phyloP scores from a whole-genome alignment of 768 basidiomycete genomes.

The Cystofilobasidium capitatum region DNA sequence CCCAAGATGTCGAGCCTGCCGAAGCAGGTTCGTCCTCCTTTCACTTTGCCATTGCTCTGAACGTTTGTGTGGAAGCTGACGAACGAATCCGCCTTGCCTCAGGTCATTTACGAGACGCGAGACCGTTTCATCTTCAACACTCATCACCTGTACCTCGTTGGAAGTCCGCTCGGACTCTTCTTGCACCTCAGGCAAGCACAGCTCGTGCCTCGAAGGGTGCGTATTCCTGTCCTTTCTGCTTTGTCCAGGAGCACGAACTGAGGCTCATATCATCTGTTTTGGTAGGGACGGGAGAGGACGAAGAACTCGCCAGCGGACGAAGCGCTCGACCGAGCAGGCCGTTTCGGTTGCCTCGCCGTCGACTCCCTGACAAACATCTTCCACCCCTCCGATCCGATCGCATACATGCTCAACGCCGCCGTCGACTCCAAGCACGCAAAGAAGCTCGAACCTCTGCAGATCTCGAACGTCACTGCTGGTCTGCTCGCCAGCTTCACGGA shows the following conservation, averaged over 20 bases:
- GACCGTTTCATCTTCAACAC: slow-evolving; percentile 36
- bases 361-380: slow-evolving; percentile 41
- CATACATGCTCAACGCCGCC: slow-evolving; percentile 43
- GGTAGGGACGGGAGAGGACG: slow-evolving; percentile 22
- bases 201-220: slow-evolving; percentile 42
- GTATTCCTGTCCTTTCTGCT: not conserved
- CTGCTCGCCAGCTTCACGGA: slow-evolving; percentile 40
- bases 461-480: slow-evolving; percentile 37
- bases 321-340: slow-evolving; percentile 43
- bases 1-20: slow-evolving; percentile 39
- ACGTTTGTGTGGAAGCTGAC: no score
- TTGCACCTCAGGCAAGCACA: slow-evolving; percentile 44
- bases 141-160: slow-evolving; percentile 41
- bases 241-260: no score
- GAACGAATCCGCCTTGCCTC: slow-evolving; percentile 32
- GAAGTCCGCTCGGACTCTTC: slow-evolving; percentile 44
- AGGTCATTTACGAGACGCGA: slow-evolving; percentile 38
- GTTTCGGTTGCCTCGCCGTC: slow-evolving; percentile 44
- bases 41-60: no score
- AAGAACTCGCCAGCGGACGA: slow-evolving; percentile 42
- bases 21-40: slow-evolving; percentile 34
- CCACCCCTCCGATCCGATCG: slow-evolving; percentile 43
- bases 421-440: slow-evolving; percentile 40
- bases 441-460: slow-evolving; percentile 34
- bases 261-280: not conserved